These are phyloP conservation scores for Blepharisma japonicum DNA, from an alignment of 73 alveolate species.

Conservation along the genomic window DNA sequence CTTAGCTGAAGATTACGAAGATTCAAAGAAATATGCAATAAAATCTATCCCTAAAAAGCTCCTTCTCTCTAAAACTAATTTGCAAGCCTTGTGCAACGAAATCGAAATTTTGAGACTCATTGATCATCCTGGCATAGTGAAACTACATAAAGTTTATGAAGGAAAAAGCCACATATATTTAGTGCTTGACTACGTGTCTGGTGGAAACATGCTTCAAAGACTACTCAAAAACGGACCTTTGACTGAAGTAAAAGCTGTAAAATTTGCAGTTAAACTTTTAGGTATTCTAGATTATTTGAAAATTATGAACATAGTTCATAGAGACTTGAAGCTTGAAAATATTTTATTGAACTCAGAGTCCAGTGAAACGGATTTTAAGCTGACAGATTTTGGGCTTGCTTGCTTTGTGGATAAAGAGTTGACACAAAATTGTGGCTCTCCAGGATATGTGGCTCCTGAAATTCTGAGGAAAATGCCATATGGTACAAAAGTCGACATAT, in stretches of 20 bases:
- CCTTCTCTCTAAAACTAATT: conserved; percentile 28
- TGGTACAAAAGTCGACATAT: conserved; percentile 71
- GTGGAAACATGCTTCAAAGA: conserved; percentile 57
- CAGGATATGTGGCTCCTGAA: conserved; percentile 74
- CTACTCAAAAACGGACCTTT: conserved; percentile 33
- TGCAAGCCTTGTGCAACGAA: conserved; percentile 38
- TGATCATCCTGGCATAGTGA: conserved; percentile 33
- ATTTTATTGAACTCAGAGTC: conserved; percentile 35
- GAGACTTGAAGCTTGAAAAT: conserved; percentile 54
- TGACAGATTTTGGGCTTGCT: conserved; percentile 63
- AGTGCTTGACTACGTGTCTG: conserved; percentile 54
- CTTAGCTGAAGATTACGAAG: conserved; percentile 32
- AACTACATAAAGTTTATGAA: conserved; percentile 55
- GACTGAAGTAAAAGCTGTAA: conserved; percentile 50
- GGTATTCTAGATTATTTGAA: conserved; percentile 41
- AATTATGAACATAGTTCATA: conserved; percentile 30
- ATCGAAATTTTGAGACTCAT: conserved; percentile 34
- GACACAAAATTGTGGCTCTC: conserved; percentile 66
- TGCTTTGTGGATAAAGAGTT: conserved; percentile 43
- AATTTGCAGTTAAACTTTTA: conserved; percentile 26
- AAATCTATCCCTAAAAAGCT: conserved; percentile 33
- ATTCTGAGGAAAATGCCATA: conserved; percentile 41
- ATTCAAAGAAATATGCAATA: conserved; percentile 36
- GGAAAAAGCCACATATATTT: conserved; percentile 43
- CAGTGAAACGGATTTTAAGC: conserved; percentile 49